These are phyloP conservation scores for Xylaria sp. DNA, from an alignment of 2,329 filamentous ascomycete species.

Conservation along the genomic window DNA sequence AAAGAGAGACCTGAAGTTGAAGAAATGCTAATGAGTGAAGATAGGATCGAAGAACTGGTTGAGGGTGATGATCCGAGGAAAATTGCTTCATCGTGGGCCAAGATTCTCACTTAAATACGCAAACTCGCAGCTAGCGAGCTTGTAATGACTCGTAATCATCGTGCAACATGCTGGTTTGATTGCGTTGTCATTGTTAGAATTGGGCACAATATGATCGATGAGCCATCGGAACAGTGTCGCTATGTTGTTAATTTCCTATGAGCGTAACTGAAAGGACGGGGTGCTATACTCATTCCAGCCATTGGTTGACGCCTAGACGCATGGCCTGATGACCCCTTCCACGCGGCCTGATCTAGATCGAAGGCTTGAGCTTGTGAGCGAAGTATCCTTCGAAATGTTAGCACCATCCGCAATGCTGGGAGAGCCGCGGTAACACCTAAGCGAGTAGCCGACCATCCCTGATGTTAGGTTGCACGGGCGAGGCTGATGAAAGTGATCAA, in stretches of 20 bases:
- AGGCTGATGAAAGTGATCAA: conserved; percentile 18
- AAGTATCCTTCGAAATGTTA: conserved; percentile 1
- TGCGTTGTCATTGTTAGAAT: conserved; percentile 12
- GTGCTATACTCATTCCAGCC: conserved; percentile 9
- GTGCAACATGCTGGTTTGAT: conserved; percentile 5
- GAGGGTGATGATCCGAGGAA: conserved; percentile 15
- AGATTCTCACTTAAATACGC: conserved; percentile 27
- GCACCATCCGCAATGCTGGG: conserved; percentile 3
- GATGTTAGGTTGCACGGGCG: background rate
- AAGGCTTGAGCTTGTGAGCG: conserved; percentile 5
- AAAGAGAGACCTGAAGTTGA: conserved; percentile 14
- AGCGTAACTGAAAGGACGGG: conserved; percentile 8
- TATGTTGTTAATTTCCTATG: conserved; percentile 17
- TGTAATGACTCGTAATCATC: conserved; percentile 21
- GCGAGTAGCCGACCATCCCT: conserved; percentile 8
- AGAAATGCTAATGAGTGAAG: conserved; percentile 17
- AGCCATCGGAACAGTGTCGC: background rate
- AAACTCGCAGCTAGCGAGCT: background rate
- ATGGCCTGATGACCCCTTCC: conserved; percentile 28
- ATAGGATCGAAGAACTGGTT: background rate
- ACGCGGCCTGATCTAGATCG: conserved; percentile 32
- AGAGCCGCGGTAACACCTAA: conserved; percentile 14
- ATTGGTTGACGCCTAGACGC: conserved; percentile 23
- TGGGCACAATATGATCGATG: background rate
- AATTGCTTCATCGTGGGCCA: conserved; percentile 15